Base-by-base conservation (phyloP, 2,329 filamentous ascomycete species). In the Aspergillus amoenus region DNA sequence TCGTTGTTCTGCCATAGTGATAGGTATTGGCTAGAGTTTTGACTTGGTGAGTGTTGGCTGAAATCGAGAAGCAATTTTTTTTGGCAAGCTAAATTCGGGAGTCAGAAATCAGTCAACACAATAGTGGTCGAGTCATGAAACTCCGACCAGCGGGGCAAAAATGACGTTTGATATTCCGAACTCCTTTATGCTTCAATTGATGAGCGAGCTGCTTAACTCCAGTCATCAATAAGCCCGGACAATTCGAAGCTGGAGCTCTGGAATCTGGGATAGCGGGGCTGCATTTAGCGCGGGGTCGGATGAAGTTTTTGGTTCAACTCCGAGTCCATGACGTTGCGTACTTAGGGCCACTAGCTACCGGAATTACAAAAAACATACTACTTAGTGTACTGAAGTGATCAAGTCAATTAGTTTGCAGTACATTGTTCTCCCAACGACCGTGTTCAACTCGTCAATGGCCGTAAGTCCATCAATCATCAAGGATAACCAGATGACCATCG, bases 1-100 rank as follows among this genome's bases (percentile, higher is more conserved):
- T 45, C 61, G 54, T 59, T 64, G 55, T 37, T 66, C 60, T 4
- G 66, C 59, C 68, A 70, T 70, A 42, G 17, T 65, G 55, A 40
- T 21, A 49, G 27, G 39, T 9, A 7, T 47, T 32, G 37, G 8
- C 24, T 39, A 21, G 13, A 15, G 4, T n/a, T 37, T 30, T n/a
- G 34, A n/a, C n/a, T 39, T 41, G n/a, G 21, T 47, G 30, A 21
- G 44, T 18, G 48, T 13, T 18, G 37, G 27, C 5, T 37, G 17
- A 42, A 13, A 18, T 51, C 11, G 34, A 24, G 12, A 50, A 27
- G 15, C 24, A 32, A 17, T 42, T 37, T 37, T n/a, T 37, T 40
- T 21, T 41, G 18, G 24, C 21, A 11, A 18, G 48, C 37, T 42
- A 30, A 32, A 15, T 41, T 9, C 30, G 30, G 17, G 12, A 48